Base-by-base conservation (phyloP, 23 red algal species). In the Rhodosorus marinus region DNA sequence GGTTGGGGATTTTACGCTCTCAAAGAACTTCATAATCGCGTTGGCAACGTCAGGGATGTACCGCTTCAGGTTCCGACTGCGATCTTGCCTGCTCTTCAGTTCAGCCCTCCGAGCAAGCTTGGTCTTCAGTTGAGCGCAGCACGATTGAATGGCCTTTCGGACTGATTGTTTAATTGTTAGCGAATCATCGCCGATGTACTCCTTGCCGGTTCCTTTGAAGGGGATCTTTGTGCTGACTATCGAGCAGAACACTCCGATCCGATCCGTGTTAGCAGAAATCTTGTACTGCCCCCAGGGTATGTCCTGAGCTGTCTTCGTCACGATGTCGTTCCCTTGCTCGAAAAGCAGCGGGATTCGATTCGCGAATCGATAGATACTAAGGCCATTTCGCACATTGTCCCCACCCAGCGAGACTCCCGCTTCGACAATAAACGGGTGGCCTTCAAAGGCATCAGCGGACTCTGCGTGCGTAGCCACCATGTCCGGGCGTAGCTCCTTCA, bases 191-290 rank as follows among this genome's bases (percentile, higher is more conserved):
- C 72, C 83, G 34, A 92, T 92, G 59, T 92, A 92, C 66, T 92
- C 83, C 50, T 92, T 92, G 19, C 83, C 83, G 0, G 83, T 92
- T 20, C 83, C 83, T 47, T 92, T 92, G 66, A 92, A 92, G 8
- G 83, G 83, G 2, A 77, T 52, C 53, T 72, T 70, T 17, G 83
- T 92, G 0, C 69, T 76, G 9, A 92, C 83, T 32, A 92, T 92
- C 35, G 64, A 73, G 50, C 72, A 79, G 34, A 92, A 79, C 6
- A 92, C 83, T 33, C 66, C 83, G 19, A 92, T 64, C 8, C 64
- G 63, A 19, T 92, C 83, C 33, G 72, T 79, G 2, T 60, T 72
- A 3, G 83, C 32, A 2, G 64, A 72, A 11, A 92, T 92, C 50
- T 92, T 92, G 67, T 92, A 92, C 36, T 51, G 73, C 42, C 24